Evolutionary conservation across 768 basidiomycete species (phyloP).

Genomic region (Harrya chromipes): DNA sequence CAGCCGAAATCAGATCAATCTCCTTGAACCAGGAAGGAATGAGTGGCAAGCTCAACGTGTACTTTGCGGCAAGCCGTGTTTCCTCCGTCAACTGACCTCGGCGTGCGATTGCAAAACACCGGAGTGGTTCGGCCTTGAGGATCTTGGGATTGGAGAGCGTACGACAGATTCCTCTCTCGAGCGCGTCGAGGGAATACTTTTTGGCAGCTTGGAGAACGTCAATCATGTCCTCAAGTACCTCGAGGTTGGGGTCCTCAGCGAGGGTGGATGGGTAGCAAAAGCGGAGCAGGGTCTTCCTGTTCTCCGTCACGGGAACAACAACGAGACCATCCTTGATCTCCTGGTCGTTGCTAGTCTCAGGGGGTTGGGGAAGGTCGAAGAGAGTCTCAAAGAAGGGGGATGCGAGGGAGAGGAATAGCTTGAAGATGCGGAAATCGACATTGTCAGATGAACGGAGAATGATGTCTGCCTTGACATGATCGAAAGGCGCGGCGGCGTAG

Average conservation of each 20-base stretch:
- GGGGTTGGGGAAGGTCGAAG: too few relatives aligned
- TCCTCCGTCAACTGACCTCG: slow-evolving; percentile 22
- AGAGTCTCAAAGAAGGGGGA: too few relatives aligned
- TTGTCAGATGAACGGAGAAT: slow-evolving; percentile 27
- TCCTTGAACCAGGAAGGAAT: slow-evolving; percentile 23
- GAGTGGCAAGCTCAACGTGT: slow-evolving; percentile 27
- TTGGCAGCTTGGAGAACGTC: slow-evolving; percentile 17
- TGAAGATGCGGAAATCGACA: slow-evolving; percentile 32
- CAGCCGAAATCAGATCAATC: slow-evolving; percentile 27
- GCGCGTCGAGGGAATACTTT: slow-evolving; percentile 20
- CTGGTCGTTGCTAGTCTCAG: too few relatives aligned
- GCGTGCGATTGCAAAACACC: slow-evolving; percentile 31
- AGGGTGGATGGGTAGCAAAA: slow-evolving; percentile 22
- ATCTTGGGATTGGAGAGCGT: slow-evolving; percentile 21
- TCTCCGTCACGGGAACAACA: too few relatives aligned
- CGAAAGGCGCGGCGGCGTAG: slow-evolving; percentile 18
- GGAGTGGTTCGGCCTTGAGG: slow-evolving; percentile 22
- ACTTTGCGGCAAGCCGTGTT: slow-evolving; percentile 27
- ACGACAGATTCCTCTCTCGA: slow-evolving; percentile 20
- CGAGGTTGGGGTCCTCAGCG: slow-evolving; percentile 14
- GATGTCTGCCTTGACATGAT: slow-evolving; percentile 21
- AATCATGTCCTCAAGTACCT: slow-evolving; percentile 9
- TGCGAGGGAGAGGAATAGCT: slow-evolving; percentile 29
- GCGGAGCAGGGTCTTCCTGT: slow-evolving; percentile 6
- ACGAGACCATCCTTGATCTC: too few relatives aligned